Evolutionary conservation across 257 asterid genomes (phyloP).

Genomic region (Solanum chilense): DNA sequence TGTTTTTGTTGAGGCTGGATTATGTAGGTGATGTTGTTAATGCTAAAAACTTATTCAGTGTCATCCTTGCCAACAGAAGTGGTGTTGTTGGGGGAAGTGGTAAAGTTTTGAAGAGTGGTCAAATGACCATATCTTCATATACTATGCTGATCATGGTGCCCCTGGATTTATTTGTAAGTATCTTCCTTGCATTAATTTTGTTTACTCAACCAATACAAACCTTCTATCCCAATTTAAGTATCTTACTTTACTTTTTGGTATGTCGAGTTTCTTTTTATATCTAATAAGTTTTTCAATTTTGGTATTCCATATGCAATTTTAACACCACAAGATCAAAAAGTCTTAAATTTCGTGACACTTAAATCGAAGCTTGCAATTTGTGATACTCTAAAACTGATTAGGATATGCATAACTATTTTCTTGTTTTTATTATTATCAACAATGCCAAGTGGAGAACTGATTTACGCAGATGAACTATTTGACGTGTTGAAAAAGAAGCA

Average conservation of each 20-base stretch:
- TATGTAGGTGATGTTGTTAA: conserved; percentile 64
- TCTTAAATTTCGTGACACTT: not conserved
- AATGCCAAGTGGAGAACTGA: conserved; percentile 58
- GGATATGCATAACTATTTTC: not conserved
- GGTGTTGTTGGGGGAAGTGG: conserved; percentile 82
- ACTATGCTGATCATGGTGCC: conserved; percentile 89
- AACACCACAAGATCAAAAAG: no score
- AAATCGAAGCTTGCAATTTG: not conserved
- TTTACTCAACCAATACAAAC: no score
- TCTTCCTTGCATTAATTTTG: not conserved
- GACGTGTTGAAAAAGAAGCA: conserved; percentile 57
- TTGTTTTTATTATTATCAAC: conserved; percentile 17
- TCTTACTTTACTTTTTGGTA: no score
- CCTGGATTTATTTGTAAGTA: conserved; percentile 74
- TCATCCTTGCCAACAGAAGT: conserved; percentile 63
- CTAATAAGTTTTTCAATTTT: no score
- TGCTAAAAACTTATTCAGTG: conserved; percentile 63
- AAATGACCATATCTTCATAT: conserved; percentile 73
- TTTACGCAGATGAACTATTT: conserved; percentile 59
- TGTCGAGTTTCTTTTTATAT: no score
- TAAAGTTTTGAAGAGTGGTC: conserved; percentile 86
- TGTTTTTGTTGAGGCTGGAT: conserved; percentile 39
- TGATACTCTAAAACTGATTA: not conserved
- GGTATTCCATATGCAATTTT: no score
- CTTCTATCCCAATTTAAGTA: no score